Percentiles rank a stretch among this genome's conserved stretches.
phyloP scores from a whole-genome alignment of 345 rosid genomes.

The Orychophragmus violaceus region DNA sequence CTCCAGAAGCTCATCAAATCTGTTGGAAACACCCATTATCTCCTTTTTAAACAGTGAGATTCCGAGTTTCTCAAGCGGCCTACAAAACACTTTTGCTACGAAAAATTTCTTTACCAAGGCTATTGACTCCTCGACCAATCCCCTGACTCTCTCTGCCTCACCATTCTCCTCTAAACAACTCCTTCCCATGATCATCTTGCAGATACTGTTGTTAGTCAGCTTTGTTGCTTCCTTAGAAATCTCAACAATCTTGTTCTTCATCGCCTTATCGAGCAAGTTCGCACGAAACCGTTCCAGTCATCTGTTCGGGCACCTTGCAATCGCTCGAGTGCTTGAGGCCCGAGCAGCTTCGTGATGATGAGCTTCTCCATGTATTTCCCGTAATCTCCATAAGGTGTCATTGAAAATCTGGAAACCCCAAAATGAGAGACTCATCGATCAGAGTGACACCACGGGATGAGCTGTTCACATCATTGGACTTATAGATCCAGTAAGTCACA shows the following conservation, averaged over 20 bases:
- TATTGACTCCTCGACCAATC: neutral
- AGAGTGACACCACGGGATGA: neutral
- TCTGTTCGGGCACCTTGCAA: slow-evolving; percentile 4
- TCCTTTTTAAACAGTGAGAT: neutral
- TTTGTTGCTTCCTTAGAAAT: neutral
- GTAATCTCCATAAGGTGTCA: slow-evolving; percentile 1
- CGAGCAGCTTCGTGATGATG: slow-evolving; percentile 11
- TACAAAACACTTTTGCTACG: neutral
- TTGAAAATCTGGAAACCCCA: neutral
- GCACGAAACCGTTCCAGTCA: neutral
- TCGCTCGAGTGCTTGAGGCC: slow-evolving; percentile 13
- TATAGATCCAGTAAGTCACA: slow-evolving; percentile 16
- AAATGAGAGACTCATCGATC: neutral
- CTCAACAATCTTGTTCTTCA: slow-evolving; percentile 4
- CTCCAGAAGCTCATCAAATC: neutral
- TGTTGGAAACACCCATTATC: neutral
- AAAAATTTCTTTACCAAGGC: neutral
- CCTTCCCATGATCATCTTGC: slow-evolving; percentile 38
- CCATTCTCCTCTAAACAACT: neutral
- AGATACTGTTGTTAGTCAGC: neutral
- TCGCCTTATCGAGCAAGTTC: slow-evolving; percentile 4
- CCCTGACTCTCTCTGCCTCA: neutral
- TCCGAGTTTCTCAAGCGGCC: neutral
- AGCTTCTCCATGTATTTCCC: slow-evolving; percentile 29
- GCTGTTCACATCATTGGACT: neutral